Evolutionary conservation across 2,329 filamentous ascomycete genomes (phyloP).

Genomic region (Colletotrichum noveboracense): DNA sequence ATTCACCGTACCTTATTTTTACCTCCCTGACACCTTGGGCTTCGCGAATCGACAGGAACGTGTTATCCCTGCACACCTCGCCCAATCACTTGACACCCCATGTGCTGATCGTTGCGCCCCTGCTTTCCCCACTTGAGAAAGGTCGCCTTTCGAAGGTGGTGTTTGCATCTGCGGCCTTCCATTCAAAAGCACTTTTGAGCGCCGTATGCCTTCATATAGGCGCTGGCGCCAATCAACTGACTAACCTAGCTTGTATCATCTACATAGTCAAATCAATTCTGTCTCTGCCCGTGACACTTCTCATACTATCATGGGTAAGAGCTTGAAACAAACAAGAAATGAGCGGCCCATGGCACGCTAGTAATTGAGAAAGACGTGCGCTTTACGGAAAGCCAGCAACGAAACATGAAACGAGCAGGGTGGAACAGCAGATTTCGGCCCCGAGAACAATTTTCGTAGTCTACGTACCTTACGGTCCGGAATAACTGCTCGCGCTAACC

Average conservation of each 20-base stretch:
- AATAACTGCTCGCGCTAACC: not conserved
- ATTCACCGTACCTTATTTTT: not conserved
- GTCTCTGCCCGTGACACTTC: not conserved
- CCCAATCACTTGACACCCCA: not conserved
- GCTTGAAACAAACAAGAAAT: conserved; percentile 4
- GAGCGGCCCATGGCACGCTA: not conserved
- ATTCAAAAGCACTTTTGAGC: not conserved
- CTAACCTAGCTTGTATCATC: not conserved
- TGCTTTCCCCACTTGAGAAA: not conserved
- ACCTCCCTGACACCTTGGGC: not conserved
- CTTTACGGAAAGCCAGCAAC: not conserved
- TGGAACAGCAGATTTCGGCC: not conserved
- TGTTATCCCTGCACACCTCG: not conserved
- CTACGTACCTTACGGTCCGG: not conserved
- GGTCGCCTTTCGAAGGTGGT: not conserved
- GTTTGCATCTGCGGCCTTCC: not conserved
- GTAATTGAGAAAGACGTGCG: not conserved
- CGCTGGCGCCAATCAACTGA: not conserved
- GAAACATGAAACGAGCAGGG: not conserved
- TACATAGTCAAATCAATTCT: not conserved
- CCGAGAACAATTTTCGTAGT: not conserved
- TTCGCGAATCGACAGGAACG: not conserved
- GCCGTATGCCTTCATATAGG: not conserved
- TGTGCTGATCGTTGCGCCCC: not conserved
- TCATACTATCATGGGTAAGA: not conserved